Base-by-base conservation (phyloP, 2,329 filamentous ascomycete genomes). In the Diaporthe destruens region DNA sequence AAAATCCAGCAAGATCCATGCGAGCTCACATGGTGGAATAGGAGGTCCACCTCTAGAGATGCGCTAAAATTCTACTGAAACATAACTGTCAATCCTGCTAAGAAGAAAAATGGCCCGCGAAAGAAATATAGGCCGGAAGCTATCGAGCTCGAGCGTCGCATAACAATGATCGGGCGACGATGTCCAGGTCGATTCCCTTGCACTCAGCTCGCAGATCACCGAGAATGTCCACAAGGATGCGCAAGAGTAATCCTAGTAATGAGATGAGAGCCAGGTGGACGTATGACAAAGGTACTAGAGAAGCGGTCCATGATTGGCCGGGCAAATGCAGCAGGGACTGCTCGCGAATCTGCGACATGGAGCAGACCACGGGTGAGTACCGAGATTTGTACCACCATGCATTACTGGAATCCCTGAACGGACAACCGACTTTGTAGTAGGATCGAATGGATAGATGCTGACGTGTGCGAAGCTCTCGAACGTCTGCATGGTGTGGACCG, bases 261-360 rank as follows among this genome's bases (percentile, higher is more conserved):
- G 16, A 12, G 39, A 55, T 16, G 49, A 59, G 34, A 29, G 49
- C 39, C 23, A 44, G 65, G 14, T 65, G 39, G 32, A 25, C 12
- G 69, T 69, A 49, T 55, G 25, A 72, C 61, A 39, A 34, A 53
- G 39, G 18, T 63, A 36, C 47, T 57, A n/a, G 56, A 42, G 32
- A 23, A 56, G 6, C 14, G 32, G 47, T 53, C 39, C 11, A n/a
- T 54, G 23, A 65, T 69, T 55, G 72, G 65, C 49, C 57, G 59
- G 66, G 66, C 70, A 36, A 53, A 44, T 72, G 66, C 71, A 74
- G 44, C 72, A 72, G 66, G 72, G 71, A 51, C 67, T 61, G 20
- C 66, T 72, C 72, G 70, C 72, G 70, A 74, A 74, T 74, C 72
- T 74, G 72, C 72, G 71, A 74, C 72, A 74, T 54, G 25, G 53